Evolutionary conservation across 352 stramenopile genomes (phyloP).

Genomic region (Thalassiosira hispida): DNA sequence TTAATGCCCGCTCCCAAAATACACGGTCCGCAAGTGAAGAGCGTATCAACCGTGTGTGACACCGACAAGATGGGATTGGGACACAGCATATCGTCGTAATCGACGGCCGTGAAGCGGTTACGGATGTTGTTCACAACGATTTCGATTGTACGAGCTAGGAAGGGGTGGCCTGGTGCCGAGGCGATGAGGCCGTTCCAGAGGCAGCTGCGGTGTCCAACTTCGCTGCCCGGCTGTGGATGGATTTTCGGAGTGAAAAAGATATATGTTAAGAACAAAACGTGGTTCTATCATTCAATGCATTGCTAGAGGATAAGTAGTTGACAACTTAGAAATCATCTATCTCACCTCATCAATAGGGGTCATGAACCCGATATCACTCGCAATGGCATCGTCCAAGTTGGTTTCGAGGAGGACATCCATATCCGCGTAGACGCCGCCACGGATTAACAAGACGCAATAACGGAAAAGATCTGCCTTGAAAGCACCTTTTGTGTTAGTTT

Average conservation of each 20-base stretch:
- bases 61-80: conserved; percentile 69
- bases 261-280: background rate
- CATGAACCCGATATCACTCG: conserved; percentile 69
- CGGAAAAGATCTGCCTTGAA: conserved; percentile 86
- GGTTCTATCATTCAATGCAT: too few relatives aligned
- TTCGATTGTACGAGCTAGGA: conserved; percentile 68
- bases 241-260: background rate
- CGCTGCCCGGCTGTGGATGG: conserved; percentile 49
- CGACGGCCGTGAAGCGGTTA: conserved; percentile 79
- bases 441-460: conserved; percentile 83
- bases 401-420: conserved; percentile 72
- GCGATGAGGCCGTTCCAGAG: conserved; percentile 79
- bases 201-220: conserved; percentile 58
- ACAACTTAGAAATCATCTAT: background rate
- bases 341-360: conserved; percentile 59
- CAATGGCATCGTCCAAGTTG: conserved; percentile 64
- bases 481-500: conserved; percentile 30
- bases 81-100: conserved; percentile 76
- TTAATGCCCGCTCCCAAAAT: conserved; percentile 77
- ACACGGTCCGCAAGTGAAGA: conserved; percentile 79
- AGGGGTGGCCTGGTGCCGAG: conserved; percentile 64
- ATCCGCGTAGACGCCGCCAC: conserved; percentile 69
- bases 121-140: conserved; percentile 82
- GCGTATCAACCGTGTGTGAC: conserved; percentile 72
- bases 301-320: background rate